These are phyloP conservation scores for Kazachstania viticola DNA, from an alignment of 805 yeast species.

Conservation along the genomic window DNA sequence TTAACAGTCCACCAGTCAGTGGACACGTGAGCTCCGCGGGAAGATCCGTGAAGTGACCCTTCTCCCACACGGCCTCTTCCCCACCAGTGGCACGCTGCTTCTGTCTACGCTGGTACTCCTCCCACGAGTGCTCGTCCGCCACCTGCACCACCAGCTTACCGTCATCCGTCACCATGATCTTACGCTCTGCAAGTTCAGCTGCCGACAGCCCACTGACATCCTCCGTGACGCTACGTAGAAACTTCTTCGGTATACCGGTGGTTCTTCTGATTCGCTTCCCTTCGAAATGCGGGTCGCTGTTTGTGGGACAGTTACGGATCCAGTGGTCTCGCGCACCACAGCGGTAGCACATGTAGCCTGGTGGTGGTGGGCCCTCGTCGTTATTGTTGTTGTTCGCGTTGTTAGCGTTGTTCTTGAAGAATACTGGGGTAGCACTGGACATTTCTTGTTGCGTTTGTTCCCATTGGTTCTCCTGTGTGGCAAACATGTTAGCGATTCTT, in stretches of 20 bases:
- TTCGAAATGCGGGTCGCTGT: slow-evolving; percentile 86
- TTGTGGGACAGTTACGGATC: slow-evolving; percentile 92
- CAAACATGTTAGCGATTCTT: slow-evolving; percentile 80
- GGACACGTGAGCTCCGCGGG: slow-evolving; percentile 66
- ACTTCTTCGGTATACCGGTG: slow-evolving; percentile 94
- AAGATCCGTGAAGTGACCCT: slow-evolving; percentile 31
- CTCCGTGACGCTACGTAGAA: slow-evolving; percentile 66
- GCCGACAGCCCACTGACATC: slow-evolving; percentile 43
- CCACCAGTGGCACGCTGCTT: slow-evolving; percentile 24
- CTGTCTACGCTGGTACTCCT: slow-evolving; percentile 61
- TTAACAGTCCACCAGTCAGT: slow-evolving; percentile 47
- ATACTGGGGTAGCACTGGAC: slow-evolving; percentile 75
- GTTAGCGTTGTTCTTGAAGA: slow-evolving; percentile 32
- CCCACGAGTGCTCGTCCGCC: slow-evolving; percentile 90
- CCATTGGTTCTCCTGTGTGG: slow-evolving; percentile 91
- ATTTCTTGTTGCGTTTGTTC: slow-evolving; percentile 83
- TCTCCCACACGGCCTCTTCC: slow-evolving; percentile 34
- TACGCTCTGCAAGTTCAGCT: slow-evolving; percentile 43
- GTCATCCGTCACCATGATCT: slow-evolving; percentile 80
- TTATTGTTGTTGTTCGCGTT: slow-evolving; percentile 19
- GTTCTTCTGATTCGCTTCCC: slow-evolving; percentile 84
- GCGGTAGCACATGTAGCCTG: slow-evolving; percentile 90
- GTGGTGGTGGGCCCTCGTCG: slow-evolving; percentile 71
- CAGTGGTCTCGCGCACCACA: slow-evolving; percentile 95
- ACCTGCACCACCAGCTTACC: slow-evolving; percentile 95